Evolutionary conservation across 192 early-diverging fungal species (phyloP).

Genomic region (Backusella tuberculispora): DNA sequence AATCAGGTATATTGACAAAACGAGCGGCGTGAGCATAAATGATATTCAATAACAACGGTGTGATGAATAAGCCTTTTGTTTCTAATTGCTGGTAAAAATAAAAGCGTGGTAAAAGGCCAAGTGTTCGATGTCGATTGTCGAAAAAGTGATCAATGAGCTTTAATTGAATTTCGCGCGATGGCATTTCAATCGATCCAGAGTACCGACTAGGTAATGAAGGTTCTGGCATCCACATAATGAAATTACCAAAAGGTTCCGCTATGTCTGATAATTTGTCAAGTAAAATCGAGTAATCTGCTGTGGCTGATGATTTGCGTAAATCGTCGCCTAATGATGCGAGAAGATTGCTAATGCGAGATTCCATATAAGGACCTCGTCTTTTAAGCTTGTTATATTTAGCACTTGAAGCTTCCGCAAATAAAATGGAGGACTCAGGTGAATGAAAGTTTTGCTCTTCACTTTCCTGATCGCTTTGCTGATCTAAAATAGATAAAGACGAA

Average conservation of each 20-base stretch:
- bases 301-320: constrained; percentile 15
- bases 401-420: neutral
- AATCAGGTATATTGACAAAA: constrained; percentile 17
- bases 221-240: constrained; percentile 27
- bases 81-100: constrained; percentile 29
- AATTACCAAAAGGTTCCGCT: neutral
- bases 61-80: constrained; percentile 29
- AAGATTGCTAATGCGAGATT: constrained; percentile 19
- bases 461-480: neutral
- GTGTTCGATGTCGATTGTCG: constrained; percentile 15
- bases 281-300: neutral
- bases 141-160: constrained; percentile 40
- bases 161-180: constrained; percentile 30
- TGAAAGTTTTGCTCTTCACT: neutral
- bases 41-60: constrained; percentile 35
- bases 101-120: constrained; percentile 15
- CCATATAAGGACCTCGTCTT: constrained; percentile 14
- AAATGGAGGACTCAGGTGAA: neutral
- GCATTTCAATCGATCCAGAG: constrained; percentile 34
- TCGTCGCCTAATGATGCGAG: constrained; percentile 5
- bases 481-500: neutral
- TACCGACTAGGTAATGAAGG: constrained; percentile 34
- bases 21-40: constrained; percentile 39
- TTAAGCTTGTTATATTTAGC: constrained; percentile 7
- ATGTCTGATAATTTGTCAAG: constrained; percentile 3